Base-by-base conservation (phyloP, 1,284 basidiomycete genomes). In the Ustilago nuda region DNA sequence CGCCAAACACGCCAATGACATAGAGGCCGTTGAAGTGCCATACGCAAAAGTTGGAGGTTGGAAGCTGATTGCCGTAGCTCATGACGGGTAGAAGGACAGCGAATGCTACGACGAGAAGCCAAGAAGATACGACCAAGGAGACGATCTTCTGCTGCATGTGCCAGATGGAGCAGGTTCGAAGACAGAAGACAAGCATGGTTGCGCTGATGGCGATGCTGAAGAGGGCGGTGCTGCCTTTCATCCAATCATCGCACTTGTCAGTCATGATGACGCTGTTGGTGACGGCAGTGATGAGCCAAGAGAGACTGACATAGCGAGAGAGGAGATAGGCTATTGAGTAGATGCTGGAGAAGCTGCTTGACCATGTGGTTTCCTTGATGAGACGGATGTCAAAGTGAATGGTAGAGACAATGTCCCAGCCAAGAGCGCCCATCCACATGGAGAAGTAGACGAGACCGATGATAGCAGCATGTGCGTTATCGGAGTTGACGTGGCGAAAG, bases 341-440 rank as follows among this genome's bases (percentile, higher is more conserved):
- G 56, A 72, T 57, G 51, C 66, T 61, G 19, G 79, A 79, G 36
- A 73, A 74, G 63, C 69, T 46, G 65, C 72, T 78, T 32, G 66
- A 50, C 74, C 78, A 82, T 2, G 53, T 73, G 12, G 81, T 82
- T 57, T 82, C 69, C 30, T 60, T 56, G 54, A 78, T 33, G 46
- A 82, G 45, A 27, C 79, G 69, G 43, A 75, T 23, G 56, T 82
- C 81, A 52, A 82, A 81, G 11, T 55, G 35, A 37, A 78, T 56
- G 45, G 77, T 78, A 57, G 69, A 75, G 52, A 82, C 66, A 32
- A 82, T 75, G 52, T 82, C 81, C 81, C 80, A 82, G 11, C 79
- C 81, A 13, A 81, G 71, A 4, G 80, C 81, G 45, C 81, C 81
- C 63, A 81, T 74, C 79, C 81, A 82, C 65, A 80, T 72, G 50